Evolutionary conservation across 768 basidiomycete species (phyloP), one percentile per base, ranked within the genome.

Genomic region (Suillus paluster): DNA sequence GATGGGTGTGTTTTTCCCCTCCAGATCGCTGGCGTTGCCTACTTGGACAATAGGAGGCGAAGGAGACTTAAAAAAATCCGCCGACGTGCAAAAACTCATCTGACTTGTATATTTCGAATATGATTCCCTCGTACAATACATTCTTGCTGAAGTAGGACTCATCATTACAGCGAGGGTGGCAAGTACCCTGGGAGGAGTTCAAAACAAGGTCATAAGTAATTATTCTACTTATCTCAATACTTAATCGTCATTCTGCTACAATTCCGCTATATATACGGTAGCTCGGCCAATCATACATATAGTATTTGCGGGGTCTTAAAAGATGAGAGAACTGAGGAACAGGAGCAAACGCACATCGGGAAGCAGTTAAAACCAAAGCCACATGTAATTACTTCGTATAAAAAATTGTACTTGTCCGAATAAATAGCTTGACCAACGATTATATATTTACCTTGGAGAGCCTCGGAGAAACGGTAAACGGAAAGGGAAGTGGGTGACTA

Each of bases 401-500:
- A 30, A 30, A 48, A 9, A 25, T 30, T 5, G 11, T 33, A 17
- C 27, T 7, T 50, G 3, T 30, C 4, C 19, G 11, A 30, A 6
- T 7, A 6, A 33, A 50, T 30, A 19, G 19, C 11, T 7, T 5
- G 11, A 12, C 11, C 23, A 39, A 38, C 12, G 38, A 39, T 25
- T 25, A 55, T 55, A 39, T 55, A 55, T 55, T 4, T 39, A 4
- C 54, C 23, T 55, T 55, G 38, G 23, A 19, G 30, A 52, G 45
- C 33, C 67, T 68, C 25, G 60, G 63, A 27, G 56, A 58, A 23
- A 67, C 58, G 36, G 33, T n/a, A 48, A 57, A 68, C 4, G 62
- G 66, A 27, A 64, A 72, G 7, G 58, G 58, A 55, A 58, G 45
- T n/a, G 62, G 69, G 46, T 61, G 67, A 17, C 71, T 71, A 23